phyloP scores from a whole-genome alignment of 2,329 filamentous ascomycete genomes.

The Xylaria sp. region DNA sequence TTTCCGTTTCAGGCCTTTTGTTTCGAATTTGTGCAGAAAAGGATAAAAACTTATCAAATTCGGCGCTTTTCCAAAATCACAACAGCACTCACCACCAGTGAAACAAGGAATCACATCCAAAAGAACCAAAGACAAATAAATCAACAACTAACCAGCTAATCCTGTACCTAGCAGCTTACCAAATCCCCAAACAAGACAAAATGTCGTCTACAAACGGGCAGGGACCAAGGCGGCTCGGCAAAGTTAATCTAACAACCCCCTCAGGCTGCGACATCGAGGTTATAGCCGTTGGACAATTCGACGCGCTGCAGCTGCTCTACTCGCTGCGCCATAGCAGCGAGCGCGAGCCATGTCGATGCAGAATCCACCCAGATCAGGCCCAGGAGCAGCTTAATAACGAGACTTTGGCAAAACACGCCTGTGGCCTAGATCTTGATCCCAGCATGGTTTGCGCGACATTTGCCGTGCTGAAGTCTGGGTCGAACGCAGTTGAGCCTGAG shows the following conservation, averaged over 20 bases:
- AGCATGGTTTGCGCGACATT: background rate
- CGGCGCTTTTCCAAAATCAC: too few species aligned
- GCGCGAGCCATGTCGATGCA: background rate
- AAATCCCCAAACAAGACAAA: too few species aligned
- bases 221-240: background rate
- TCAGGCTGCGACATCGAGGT: background rate
- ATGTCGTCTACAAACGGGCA: background rate
- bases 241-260: background rate
- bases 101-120: too few species aligned
- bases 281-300: background rate
- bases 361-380: background rate
- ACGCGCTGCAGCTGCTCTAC: background rate
- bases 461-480: background rate
- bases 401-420: background rate
- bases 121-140: too few species aligned
- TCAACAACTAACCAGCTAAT: too few species aligned
- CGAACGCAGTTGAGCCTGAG: background rate
- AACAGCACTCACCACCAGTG: too few species aligned
- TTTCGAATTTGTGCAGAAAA: too few species aligned
- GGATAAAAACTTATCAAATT: too few species aligned
- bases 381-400: background rate
- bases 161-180: too few species aligned
- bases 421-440: background rate
- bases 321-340: background rate
- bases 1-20: too few species aligned